Conservation (phyloP, 352 stramenopile species). For the Lagenidium giganteum region DNA sequence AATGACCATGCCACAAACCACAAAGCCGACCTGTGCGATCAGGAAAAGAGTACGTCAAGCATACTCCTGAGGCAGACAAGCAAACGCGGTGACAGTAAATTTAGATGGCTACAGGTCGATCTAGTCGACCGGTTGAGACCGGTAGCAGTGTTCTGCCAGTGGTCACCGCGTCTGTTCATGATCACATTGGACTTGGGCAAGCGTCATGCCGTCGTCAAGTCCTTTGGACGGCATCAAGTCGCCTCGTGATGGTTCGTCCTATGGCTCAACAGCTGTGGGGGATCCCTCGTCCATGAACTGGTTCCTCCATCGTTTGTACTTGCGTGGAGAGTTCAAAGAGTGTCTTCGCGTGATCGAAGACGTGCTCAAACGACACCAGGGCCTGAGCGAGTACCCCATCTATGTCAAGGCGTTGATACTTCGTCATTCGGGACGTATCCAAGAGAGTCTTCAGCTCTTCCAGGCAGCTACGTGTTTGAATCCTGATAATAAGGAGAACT, state of each 20-base stretch:
- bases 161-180: background rate
- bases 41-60: too few species aligned
- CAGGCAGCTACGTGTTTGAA: slow-evolving; percentile 91
- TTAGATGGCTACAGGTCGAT: too few species aligned
- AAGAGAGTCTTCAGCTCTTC: slow-evolving; percentile 90
- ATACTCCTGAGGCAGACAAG: too few species aligned
- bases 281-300: slow-evolving; percentile 72
- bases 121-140: too few species aligned
- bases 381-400: slow-evolving; percentile 89
- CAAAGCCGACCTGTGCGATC: too few species aligned
- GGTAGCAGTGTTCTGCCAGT: slow-evolving; percentile 1
- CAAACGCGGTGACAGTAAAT: too few species aligned
- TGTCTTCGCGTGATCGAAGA: slow-evolving; percentile 89
- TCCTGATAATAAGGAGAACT: slow-evolving; percentile 87
- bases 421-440: slow-evolving; percentile 82
- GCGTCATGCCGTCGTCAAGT: background rate
- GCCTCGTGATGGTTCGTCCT: slow-evolving; percentile 35
- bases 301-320: slow-evolving; percentile 80
- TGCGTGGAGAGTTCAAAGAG: slow-evolving; percentile 85
- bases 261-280: slow-evolving; percentile 7
- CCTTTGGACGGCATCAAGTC: slow-evolving; percentile 50
- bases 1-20: too few species aligned
- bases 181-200: background rate
- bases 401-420: slow-evolving; percentile 92
- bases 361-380: slow-evolving; percentile 75